A percentile compares a stretch with the other conserved stretches of the same genome.
These are phyloP conservation scores for Papiliotrema nemorosa DNA, from an alignment of 1,284 basidiomycete genomes.

Conservation along the genomic window DNA sequence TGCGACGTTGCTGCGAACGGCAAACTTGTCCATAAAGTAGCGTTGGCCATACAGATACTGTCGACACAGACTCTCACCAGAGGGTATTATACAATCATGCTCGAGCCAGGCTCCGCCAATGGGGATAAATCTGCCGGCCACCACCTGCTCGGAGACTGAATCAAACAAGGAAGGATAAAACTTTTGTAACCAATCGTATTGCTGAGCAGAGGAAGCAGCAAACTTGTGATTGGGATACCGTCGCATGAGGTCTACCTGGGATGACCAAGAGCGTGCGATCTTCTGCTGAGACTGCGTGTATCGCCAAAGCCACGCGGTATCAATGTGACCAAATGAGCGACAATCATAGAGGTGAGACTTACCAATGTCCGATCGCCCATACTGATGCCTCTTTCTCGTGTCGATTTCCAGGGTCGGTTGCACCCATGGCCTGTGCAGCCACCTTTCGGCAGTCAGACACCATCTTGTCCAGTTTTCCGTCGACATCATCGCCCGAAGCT, in stretches of 20 bases:
- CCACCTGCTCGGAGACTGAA: constrained; percentile 68
- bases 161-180: constrained; percentile 82
- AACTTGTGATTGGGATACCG: constrained; percentile 94
- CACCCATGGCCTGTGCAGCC: constrained; percentile 78
- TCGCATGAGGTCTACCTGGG: constrained; percentile 83
- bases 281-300: constrained; percentile 96
- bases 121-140: constrained; percentile 65
- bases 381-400: too few relatives aligned
- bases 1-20: constrained; percentile 55
- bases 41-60: constrained; percentile 88
- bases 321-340: constrained; percentile 56
- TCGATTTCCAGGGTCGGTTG: too few relatives aligned
- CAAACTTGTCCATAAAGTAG: constrained; percentile 76
- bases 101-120: constrained; percentile 52
- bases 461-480: neutral
- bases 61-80: constrained; percentile 76
- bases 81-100: constrained; percentile 83
- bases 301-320: constrained; percentile 83
- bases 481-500: neutral
- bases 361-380: constrained; percentile 27
- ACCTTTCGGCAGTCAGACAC: constrained; percentile 58
- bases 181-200: constrained; percentile 90
- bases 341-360: too few relatives aligned
- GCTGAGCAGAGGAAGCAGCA: constrained; percentile 81
- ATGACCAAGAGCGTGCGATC: constrained; percentile 84